Evolutionary conservation across 176 grass and related monocot species (phyloP), one percentile per base, ranked within the genome.

Genomic region (Aegilops tauschii): DNA sequence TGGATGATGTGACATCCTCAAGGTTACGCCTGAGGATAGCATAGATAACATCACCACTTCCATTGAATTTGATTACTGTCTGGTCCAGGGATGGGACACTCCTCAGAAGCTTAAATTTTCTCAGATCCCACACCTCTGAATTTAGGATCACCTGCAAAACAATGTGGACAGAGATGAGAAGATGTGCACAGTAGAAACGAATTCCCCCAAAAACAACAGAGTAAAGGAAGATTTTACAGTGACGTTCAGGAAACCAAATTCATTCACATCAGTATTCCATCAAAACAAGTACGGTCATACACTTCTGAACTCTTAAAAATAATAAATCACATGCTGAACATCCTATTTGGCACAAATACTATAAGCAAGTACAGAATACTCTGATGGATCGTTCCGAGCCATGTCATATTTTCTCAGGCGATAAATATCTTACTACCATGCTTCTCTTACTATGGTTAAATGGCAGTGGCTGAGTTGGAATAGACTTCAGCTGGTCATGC

Each of bases 91-190:
- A 99, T 16, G 97, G 94, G 27, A 99, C 97, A 42, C 92, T 96
- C 77, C 97, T 94, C 76, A 99, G 80, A 86, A 99, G 94, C 82
- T 93, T 99, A 68, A 94, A 94, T 73, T 99, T 99, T 76, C 97
- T 93, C 80, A 99, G 87, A 86, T 99, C 94, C 97, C 97, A 99
- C 87, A 99, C 97, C 85, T 99, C 97, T 1, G 94, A 99, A 85
- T 99, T 99, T 37, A 99, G 54, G 37, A 99, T 99, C 36, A 96
- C 94, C 97, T 99, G 66, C 59, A 79, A 80, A 83, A 70, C 40
- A 79, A 56, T 17, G 14, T 69, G 1, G 30, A 34, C 4, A 25
- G 16, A 50, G 2, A 88, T 87, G 52, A 91, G 82, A 84, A 90
- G 5, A 13, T 17, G 9, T n/a, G 34, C 9, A 62, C 17, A 4